Percentiles rank a stretch among this genome's conserved stretches.
Conservation (phyloP, 78 protist genomes). For the Diacronema lutheri region DNA sequence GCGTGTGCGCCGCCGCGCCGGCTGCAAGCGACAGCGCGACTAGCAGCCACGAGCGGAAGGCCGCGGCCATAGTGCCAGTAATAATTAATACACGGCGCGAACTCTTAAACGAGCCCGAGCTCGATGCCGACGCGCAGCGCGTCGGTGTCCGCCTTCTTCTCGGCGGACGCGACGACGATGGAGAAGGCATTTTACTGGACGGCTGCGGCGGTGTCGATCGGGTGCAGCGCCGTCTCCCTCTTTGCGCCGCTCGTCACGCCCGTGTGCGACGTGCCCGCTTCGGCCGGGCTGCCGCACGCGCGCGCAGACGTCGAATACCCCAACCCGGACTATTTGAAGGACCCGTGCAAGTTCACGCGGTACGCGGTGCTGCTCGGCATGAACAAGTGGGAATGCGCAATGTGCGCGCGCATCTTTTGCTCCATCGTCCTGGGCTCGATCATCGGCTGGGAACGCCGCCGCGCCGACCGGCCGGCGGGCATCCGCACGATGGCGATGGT, state of each 20-base stretch:
- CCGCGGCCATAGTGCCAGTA: too few species aligned
- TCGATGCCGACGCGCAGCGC: too few species aligned
- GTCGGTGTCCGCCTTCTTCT: too few species aligned
- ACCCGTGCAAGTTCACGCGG: neutral
- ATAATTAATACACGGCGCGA: too few species aligned
- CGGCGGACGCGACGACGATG: neutral
- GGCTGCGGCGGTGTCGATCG: neutral
- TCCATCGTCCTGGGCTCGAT: neutral
- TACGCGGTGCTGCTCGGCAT: neutral
- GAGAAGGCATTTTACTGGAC: neutral
- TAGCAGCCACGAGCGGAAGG: too few species aligned
- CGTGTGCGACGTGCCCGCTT: neutral
- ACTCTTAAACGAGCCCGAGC: too few species aligned
- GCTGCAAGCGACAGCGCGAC: too few species aligned
- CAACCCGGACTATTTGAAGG: neutral
- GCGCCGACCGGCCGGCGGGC: constrained; percentile 29
- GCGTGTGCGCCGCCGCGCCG: too few species aligned
- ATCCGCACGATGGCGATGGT: constrained; percentile 20
- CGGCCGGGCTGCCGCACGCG: too few species aligned
- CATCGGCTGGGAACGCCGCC: constrained; percentile 23
- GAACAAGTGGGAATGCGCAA: neutral
- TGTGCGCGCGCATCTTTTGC: neutral
- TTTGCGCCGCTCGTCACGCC: neutral
- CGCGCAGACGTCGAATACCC: neutral
- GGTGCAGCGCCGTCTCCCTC: neutral